Percentiles rank a stretch among this genome's conserved stretches.
Evolutionary conservation across 2,329 filamentous ascomycete species (phyloP).

Genomic region (Phaeophleospora eucalypticola): DNA sequence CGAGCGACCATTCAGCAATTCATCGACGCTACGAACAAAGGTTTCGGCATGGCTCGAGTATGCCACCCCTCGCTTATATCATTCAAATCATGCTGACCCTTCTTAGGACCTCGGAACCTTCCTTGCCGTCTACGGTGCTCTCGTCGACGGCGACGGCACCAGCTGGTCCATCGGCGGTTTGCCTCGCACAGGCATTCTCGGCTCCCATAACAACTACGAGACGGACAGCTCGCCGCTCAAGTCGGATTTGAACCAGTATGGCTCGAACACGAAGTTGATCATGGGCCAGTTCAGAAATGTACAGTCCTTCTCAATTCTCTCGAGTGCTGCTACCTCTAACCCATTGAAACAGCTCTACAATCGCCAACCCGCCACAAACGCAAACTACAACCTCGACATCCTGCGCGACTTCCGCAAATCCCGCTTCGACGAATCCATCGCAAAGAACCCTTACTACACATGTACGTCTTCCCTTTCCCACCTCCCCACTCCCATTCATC

Average conservation of each 20-base stretch:
- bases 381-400: no score
- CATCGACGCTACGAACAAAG: neutral
- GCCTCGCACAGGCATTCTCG: constrained; percentile 11
- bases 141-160: constrained; percentile 29
- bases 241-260: constrained; percentile 19
- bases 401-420: no score
- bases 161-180: constrained; percentile 32
- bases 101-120: constrained; percentile 24
- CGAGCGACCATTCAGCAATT: neutral
- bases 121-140: constrained; percentile 31
- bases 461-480: no score
- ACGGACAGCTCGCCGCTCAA: constrained; percentile 8
- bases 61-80: no score
- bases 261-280: constrained; percentile 27
- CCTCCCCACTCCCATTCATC: constrained; percentile 6
- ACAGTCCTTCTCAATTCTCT: no score
- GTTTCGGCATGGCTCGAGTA: neutral
- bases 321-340: constrained; percentile 6
- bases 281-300: no score
- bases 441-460: constrained; percentile 6
- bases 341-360: no score
- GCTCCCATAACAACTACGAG: no score
- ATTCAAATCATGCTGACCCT: no score
- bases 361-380: no score
- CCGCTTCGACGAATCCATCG: no score